A percentile compares a stretch with the other conserved stretches of the same genome.
phyloP scores from a whole-genome alignment of 2,329 filamentous ascomycete genomes.

The Fusarium kyushuense region DNA sequence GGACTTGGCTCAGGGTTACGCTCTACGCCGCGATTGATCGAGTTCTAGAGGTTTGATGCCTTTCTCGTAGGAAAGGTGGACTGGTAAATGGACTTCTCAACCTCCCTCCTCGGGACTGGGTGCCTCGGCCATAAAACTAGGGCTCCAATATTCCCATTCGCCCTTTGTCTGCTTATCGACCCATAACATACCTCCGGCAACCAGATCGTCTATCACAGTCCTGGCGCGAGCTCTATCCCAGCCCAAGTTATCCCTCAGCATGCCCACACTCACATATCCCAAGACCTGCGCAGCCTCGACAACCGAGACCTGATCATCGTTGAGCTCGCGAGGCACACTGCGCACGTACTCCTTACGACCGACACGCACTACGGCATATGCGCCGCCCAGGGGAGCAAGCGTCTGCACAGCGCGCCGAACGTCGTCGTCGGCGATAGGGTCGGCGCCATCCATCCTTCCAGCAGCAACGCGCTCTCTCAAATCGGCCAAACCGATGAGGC shows the following conservation, averaged over 20 bases:
- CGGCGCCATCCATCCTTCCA: constrained; percentile 79
- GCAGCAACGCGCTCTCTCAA: constrained; percentile 80
- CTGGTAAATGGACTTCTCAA: constrained; percentile 18
- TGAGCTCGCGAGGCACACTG: constrained; percentile 93
- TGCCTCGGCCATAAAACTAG: constrained; percentile 73
- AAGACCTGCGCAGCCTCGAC: constrained; percentile 91
- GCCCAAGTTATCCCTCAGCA: constrained; percentile 85
- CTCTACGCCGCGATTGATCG: background rate
- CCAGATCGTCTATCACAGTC: constrained; percentile 89
- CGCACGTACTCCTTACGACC: constrained; percentile 89
- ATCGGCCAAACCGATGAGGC: constrained; percentile 86
- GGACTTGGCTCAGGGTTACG: background rate
- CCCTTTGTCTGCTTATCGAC: constrained; percentile 81
- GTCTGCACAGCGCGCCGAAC: constrained; percentile 89
- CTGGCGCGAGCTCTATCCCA: constrained; percentile 89
- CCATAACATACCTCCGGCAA: constrained; percentile 93
- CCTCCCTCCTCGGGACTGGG: constrained; percentile 38
- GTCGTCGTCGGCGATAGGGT: constrained; percentile 91
- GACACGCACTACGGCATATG: constrained; percentile 86
- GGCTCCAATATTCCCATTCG: constrained; percentile 96
- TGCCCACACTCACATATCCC: constrained; percentile 89
- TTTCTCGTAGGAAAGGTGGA: background rate
- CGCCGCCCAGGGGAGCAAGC: constrained; percentile 86
- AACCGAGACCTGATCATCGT: constrained; percentile 91
- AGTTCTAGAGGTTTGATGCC: background rate